phyloP scores from a whole-genome alignment of 306 rosid genomes.

The Acacia confusa region DNA sequence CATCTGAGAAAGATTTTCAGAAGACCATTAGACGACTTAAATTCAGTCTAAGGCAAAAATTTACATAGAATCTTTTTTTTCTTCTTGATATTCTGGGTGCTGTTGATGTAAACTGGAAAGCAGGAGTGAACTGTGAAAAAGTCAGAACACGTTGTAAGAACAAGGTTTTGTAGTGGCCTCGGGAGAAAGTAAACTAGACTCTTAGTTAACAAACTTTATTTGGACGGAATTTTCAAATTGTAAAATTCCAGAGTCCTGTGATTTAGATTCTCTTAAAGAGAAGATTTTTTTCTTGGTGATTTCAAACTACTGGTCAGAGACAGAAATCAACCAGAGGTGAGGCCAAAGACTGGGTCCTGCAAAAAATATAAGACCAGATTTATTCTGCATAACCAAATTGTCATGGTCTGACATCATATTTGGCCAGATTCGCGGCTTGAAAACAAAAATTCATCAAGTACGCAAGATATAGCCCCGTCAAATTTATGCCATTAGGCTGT shows the following conservation, averaged over 20 bases:
- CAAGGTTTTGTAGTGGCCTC: neutral
- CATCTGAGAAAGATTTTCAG: conserved; percentile 27
- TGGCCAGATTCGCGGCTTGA: neutral
- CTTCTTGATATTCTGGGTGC: neutral
- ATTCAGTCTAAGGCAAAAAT: neutral
- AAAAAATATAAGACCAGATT: conserved; percentile 48
- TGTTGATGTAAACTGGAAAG: neutral
- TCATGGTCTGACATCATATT: conserved; percentile 13
- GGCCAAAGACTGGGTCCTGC: conserved; percentile 45
- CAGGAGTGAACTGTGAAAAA: neutral
- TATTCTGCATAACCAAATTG: conserved; percentile 20
- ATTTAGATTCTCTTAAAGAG: neutral
- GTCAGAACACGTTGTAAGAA: neutral
- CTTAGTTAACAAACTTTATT: conserved; percentile 7
- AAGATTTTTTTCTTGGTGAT: neutral
- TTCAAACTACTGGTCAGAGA: neutral
- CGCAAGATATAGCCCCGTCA: neutral
- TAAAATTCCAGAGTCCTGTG: neutral
- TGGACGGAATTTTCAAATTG: neutral
- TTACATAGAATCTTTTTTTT: neutral
- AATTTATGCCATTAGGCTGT: neutral
- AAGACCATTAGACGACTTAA: conserved; percentile 17
- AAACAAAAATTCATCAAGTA: neutral
- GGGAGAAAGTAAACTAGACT: conserved; percentile 9
- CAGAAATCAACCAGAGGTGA: conserved; percentile 11